Base-by-base conservation (phyloP, 371 early-diverging fungal genomes). In the Mucor velutinosus region DNA sequence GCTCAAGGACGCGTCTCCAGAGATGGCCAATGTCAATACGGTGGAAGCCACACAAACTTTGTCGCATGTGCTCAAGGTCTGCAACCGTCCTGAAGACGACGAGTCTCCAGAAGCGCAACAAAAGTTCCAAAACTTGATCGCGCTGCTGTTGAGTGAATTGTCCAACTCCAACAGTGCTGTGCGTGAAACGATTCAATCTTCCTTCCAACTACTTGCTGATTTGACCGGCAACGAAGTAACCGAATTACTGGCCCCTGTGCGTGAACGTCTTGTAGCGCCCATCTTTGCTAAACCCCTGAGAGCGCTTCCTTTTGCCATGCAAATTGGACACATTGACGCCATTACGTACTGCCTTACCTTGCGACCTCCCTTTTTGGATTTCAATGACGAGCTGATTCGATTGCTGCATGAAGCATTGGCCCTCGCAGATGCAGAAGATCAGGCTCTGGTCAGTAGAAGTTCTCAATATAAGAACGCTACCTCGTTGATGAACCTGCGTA, bases 311-410 rank as follows among this genome's bases (percentile, higher is more conserved):
- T 93, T 95, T 78, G 89, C 94, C 32, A 94, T 97, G 92, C 99
- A 98, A 76, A 98, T 99, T 35, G 99, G 99, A 11, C 89, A 97
- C 72, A 97, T 97, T 65, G 99, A 99, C 72, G 99, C 99, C 14
- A 94, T 99, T 64, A 97, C 97, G 0, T 99, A 96, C 76, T 96
- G 97, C 65, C 80, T 99, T 60, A 86, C 92, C 0, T 77, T 98
- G 19, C 84, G 91, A 4, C 98, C 98, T 29, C 90, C 96, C 11
- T 89, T 99, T 71, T 79, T 98, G 45, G 88, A 88, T 47, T 96
- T 97, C 69, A 95, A 91, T 58, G 99, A 98, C 27, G 97, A 97
- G 70, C 85, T 99, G 41, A 81, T 94, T 19, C 89, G 97, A 4
- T 75, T 98, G 43, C 76, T 99, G 23, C 92, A 93, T 59, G 99